These are phyloP conservation scores for Lichtheimia corymbifera DNA, from an alignment of 371 early-diverging fungal genomes.

Conservation along the genomic window DNA sequence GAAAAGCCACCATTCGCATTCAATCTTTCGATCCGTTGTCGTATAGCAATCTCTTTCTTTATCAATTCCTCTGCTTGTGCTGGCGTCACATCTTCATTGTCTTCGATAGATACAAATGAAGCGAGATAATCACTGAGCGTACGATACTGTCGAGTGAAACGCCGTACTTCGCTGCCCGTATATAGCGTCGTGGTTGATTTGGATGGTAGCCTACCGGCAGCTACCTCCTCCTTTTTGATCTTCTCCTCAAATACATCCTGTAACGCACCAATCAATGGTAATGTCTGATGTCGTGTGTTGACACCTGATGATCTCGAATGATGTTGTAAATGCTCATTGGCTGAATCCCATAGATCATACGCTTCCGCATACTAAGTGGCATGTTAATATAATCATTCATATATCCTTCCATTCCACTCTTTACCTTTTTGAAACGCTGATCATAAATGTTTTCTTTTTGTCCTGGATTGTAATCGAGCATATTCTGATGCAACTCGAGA, in stretches of 20 bases:
- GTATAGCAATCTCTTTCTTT: slow-evolving; percentile 39
- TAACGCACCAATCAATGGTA: neutral
- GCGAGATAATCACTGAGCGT: slow-evolving; percentile 52
- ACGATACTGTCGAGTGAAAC: slow-evolving; percentile 34
- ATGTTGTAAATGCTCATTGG: slow-evolving; percentile 1
- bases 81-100: slow-evolving; percentile 52
- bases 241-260: slow-evolving; percentile 10
- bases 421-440: slow-evolving; percentile 55
- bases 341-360: slow-evolving; percentile 11
- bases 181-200: slow-evolving; percentile 1
- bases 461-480: slow-evolving; percentile 57
- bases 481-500: slow-evolving; percentile 54
- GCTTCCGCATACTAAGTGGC: neutral
- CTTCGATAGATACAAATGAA: slow-evolving; percentile 62
- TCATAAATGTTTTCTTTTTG: slow-evolving; percentile 44
- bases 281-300: slow-evolving; percentile 3
- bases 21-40: slow-evolving; percentile 42
- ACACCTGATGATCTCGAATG: neutral
- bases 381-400: neutral
- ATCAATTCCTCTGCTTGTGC: slow-evolving; percentile 49
- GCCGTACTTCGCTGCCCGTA: slow-evolving; percentile 34
- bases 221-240: neutral
- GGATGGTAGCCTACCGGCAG: neutral
- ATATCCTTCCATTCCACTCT: neutral
- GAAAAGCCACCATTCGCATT: slow-evolving; percentile 48